Percentiles rank a stretch among this genome's conserved stretches.
Conservation (phyloP, 441 rosid genomes). For the Geranium incanum region DNA sequence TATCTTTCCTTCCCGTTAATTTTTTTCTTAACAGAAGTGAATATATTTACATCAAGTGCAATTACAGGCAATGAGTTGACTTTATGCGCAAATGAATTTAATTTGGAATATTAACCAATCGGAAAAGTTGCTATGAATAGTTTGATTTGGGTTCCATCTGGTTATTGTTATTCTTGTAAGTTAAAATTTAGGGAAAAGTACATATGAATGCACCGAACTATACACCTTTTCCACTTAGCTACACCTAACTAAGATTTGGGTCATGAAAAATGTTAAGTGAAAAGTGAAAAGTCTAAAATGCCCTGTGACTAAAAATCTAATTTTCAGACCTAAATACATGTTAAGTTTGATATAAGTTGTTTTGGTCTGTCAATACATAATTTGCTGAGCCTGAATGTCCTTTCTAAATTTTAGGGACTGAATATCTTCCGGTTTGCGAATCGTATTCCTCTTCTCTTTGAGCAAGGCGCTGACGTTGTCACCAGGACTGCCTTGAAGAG, state of each 20-base stretch:
- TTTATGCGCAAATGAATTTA: neutral
- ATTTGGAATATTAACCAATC: neutral
- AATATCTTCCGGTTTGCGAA: conserved; percentile 93
- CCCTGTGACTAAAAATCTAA: neutral
- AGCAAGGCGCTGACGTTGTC: conserved; percentile 99
- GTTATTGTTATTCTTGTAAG: neutral
- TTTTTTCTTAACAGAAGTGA: neutral
- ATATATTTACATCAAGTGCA: neutral
- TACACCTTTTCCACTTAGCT: no score
- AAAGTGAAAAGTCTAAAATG: neutral
- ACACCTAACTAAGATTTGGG: no score
- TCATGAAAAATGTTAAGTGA: no score
- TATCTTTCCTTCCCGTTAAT: neutral
- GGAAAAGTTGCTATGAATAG: neutral
- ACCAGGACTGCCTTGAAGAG: conserved; percentile 88
- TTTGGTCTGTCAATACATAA: conserved; percentile 7
- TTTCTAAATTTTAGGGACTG: conserved; percentile 50
- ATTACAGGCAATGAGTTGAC: neutral
- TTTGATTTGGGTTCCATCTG: neutral
- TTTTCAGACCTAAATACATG: no score
- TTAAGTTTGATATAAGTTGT: no score
- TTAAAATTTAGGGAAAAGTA: neutral
- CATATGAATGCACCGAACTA: no score
- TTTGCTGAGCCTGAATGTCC: neutral
- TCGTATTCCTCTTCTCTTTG: conserved; percentile 93